Base-by-base conservation (phyloP, 306 rosid genomes). In the Gastrolobium bilobum region DNA sequence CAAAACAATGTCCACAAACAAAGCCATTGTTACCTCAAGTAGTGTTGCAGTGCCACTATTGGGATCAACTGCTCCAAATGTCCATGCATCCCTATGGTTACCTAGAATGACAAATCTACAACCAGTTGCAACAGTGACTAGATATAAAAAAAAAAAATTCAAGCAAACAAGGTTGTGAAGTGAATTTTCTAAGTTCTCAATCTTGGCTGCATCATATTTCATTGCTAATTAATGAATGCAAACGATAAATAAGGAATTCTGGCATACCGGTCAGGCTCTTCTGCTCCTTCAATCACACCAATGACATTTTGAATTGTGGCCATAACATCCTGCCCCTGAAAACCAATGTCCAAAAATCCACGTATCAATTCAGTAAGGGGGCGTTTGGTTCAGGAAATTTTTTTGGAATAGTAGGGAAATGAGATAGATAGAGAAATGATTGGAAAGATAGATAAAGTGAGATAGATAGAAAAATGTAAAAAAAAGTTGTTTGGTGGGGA, bases 41-140 rank as follows among this genome's bases (percentile, higher is more conserved):
- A 92, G 82, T 58, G 92, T 83, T 48, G 97, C 91, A 5, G 95
- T 92, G 50, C 93, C 97, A 84, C 95, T 90, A 68, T 83, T 92
- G 51, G 95, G 97, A 84, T 90, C 97, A 79, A 87, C 95, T 6
- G 95, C 97, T 75, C 97, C 97, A 90, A 88, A 90, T 57, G 95
- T 92, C 92, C 95, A 92, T 20, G 91, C 93, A 77, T 90, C 95
- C 64, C 95, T 88, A 83, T 88, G 97, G 71, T 90, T 92, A 15
- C 97, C 95, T 65, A 90, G 80, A 80, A 92, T 90, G 66, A 90
- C 92, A 87, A 66, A 86, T 78, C 95, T 92, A 70, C 88, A 83
- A 3, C 64, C 31, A 71, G 51, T 81, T 76, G 68, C 64, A 83
- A 77, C 62, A 67, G 29, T 77, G 35, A 65, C 57, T 47, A 38